Conservation (phyloP, 345 rosid genomes). For the Rubroshorea leprosula region DNA sequence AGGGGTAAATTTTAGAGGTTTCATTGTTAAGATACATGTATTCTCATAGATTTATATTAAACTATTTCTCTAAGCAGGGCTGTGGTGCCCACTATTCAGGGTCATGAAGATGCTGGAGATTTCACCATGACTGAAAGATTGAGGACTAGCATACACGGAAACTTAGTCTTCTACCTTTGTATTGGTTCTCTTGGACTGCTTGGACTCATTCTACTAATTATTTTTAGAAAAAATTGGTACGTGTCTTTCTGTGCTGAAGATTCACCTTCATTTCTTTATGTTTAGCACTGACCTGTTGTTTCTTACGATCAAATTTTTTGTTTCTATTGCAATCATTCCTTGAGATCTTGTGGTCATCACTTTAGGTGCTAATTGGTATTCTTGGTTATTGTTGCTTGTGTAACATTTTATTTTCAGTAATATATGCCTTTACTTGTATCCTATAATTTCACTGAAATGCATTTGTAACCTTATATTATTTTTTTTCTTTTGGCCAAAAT, state of each 20-base stretch:
- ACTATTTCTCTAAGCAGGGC: constrained; percentile 58
- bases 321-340: background rate
- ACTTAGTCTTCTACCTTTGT: constrained; percentile 64
- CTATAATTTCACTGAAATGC: too few species aligned
- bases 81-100: constrained; percentile 77
- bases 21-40: constrained; percentile 19
- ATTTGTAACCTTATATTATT: too few species aligned
- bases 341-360: background rate
- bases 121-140: constrained; percentile 62
- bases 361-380: background rate
- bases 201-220: constrained; percentile 58
- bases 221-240: constrained; percentile 42
- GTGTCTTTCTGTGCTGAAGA: constrained; percentile 11
- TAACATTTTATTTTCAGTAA: background rate
- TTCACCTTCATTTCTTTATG: background rate
- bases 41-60: constrained; percentile 33
- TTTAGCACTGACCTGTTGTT: constrained; percentile 3
- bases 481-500: too few species aligned
- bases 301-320: constrained; percentile 5
- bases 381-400: background rate
- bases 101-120: constrained; percentile 91
- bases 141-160: constrained; percentile 63
- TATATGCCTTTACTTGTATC: background rate
- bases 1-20: background rate
- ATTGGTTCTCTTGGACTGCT: constrained; percentile 63